Evolutionary conservation across 1,139 yeast genomes (phyloP), one percentile per base, ranked within the genome.

Genomic region (Kurtzmaniella quercitrusa): DNA sequence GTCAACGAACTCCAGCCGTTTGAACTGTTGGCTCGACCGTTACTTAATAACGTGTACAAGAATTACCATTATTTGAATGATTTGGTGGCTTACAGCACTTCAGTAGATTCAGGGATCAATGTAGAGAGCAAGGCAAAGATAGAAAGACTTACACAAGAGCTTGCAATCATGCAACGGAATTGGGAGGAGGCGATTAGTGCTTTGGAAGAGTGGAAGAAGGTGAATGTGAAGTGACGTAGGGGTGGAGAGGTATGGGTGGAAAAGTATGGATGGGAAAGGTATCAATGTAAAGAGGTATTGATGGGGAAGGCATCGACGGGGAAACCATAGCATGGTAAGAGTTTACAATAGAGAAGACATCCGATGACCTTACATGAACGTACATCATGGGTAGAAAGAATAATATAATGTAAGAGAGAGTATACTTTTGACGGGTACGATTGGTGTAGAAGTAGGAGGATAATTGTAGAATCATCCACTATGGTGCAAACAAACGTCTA

Each of bases 111-210:
- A n/a, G 36, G 51, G 23, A 43, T 52, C 15, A 59, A 54, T 18
- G 40, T 48, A 14, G 40, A 37, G 34, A 12, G 34, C 41, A 27
- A 39, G 38, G 39, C 29, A 23, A 52, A 58, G 33, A 54, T 63
- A 34, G 56, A 57, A 25, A 60, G 60, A 42, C 57, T 75, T 41
- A 61, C 62, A 45, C 58, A 58, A 15, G 76, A 75, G 45, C 60
- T 74, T 43, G 66, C 63, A 23, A 48, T 51, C 9, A 65, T 73
- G 43, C 65, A 64, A 19, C 56, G 60, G 37, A 75, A 73, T 48
- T 68, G 78, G 70, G 63, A 70, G 41, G 68, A 66, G 38, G 76
- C 81, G 0, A 58, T 75, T 48, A 67, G 64, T 40, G 71, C 77
- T 1, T 62, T 73, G 33, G 80, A 76, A 34, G 67, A 69, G 46